Conservation (phyloP, 371 early-diverging fungal genomes). For the Circinella minor region DNA sequence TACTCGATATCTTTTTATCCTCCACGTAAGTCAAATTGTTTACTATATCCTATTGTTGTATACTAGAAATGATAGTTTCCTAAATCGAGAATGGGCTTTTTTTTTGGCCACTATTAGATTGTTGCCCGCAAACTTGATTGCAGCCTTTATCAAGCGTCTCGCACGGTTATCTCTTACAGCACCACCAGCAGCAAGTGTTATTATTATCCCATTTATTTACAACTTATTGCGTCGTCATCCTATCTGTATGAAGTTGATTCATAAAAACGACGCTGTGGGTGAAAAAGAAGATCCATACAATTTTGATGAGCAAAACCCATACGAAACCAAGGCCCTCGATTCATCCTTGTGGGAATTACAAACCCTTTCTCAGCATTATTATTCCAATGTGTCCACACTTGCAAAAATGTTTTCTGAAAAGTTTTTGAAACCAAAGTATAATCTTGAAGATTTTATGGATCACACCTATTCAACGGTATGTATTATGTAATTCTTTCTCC, state of each 20-base stretch:
- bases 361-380: conserved; percentile 83
- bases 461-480: conserved; percentile 83
- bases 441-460: conserved; percentile 93
- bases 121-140: conserved; percentile 85
- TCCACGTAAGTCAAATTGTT: conserved; percentile 67
- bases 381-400: conserved; percentile 82
- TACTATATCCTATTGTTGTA: too few relatives aligned
- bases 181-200: conserved; percentile 85
- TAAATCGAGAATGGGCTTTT: too few relatives aligned
- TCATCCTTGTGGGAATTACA: conserved; percentile 94
- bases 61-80: too few relatives aligned
- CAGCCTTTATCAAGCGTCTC: conserved; percentile 92
- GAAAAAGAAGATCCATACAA: conserved; percentile 72
- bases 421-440: conserved; percentile 82
- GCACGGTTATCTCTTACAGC: conserved; percentile 81
- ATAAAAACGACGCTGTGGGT: conserved; percentile 52
- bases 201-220: conserved; percentile 87
- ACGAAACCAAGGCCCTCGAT: conserved; percentile 79
- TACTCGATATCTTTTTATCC: conserved; percentile 84
- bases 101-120: conserved; percentile 52
- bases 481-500: background rate
- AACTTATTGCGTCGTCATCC: conserved; percentile 92
- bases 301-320: conserved; percentile 71
- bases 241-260: conserved; percentile 85
- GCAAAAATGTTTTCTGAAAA: conserved; percentile 86